Evolutionary conservation across 371 early-diverging fungal genomes (phyloP).

Genomic region (Apophysomyces variabilis): DNA sequence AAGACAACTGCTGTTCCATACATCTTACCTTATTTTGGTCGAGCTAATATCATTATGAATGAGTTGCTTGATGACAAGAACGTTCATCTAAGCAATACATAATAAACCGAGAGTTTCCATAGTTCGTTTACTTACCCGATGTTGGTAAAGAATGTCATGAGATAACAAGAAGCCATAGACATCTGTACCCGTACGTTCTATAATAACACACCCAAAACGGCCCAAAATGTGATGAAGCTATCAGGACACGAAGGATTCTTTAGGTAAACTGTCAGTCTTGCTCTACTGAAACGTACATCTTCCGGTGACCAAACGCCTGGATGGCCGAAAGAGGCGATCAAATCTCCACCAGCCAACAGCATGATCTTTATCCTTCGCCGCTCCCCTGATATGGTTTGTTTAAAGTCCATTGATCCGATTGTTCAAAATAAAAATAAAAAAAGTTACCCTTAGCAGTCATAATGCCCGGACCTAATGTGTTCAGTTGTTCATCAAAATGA

Average conservation of each 20-base stretch:
- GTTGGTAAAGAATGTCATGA: constrained; percentile 89
- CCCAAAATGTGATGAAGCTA: constrained; percentile 94
- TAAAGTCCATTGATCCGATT: background rate
- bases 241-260: background rate
- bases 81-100: constrained; percentile 66
- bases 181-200: constrained; percentile 95
- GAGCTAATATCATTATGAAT: constrained; percentile 97
- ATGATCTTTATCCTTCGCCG: constrained; percentile 76
- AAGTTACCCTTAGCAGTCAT: constrained; percentile 41
- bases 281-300: constrained; percentile 68
- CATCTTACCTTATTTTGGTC: constrained; percentile 82
- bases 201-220: constrained; percentile 91
- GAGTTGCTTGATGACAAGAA: constrained; percentile 91
- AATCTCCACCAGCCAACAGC: constrained; percentile 95
- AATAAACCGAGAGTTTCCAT: background rate
- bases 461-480: constrained; percentile 66
- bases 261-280: background rate
- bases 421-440: background rate
- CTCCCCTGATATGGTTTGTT: constrained; percentile 33
- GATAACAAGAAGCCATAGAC: constrained; percentile 89
- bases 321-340: constrained; percentile 93
- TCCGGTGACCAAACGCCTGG: constrained; percentile 90
- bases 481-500: constrained; percentile 91
- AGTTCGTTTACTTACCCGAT: constrained; percentile 61
- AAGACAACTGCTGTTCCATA: background rate